A percentile compares a stretch with the other conserved stretches of the same genome.
These are phyloP conservation scores for Verticillium zaregamsianum DNA, from an alignment of 2,329 filamentous ascomycete species.

Conservation along the genomic window DNA sequence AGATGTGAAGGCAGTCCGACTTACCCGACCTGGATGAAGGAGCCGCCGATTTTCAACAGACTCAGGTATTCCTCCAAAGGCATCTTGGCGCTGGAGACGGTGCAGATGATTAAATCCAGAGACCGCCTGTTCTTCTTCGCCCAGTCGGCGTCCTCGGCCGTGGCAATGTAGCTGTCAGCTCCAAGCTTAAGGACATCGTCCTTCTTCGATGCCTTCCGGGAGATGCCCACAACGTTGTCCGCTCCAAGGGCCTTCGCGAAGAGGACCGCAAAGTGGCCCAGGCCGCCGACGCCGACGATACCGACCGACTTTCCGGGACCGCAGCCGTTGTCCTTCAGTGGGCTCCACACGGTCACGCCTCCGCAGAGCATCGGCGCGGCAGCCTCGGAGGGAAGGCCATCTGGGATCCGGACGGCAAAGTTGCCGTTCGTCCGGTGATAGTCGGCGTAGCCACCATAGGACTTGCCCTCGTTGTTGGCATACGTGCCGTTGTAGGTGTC, in stretches of 20 bases:
- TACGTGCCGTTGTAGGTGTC: conserved; percentile 57
- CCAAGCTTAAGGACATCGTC: conserved; percentile 11
- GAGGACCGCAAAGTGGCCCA: conserved; percentile 20
- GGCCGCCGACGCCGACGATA: conserved; percentile 19
- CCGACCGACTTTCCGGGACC: conserved; percentile 24
- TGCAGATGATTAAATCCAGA: conserved; percentile 57
- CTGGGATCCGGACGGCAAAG: conserved; percentile 33
- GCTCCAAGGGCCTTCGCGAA: conserved; percentile 3
- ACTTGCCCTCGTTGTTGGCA: conserved; percentile 54
- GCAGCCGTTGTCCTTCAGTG: conserved; percentile 15
- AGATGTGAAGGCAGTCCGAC: background rate
- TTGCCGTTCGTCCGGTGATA: conserved; percentile 37
- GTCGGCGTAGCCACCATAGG: conserved; percentile 57
- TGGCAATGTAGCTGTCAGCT: conserved; percentile 12
- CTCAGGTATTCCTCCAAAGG: conserved; percentile 54
- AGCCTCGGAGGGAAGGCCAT: background rate
- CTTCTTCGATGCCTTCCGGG: background rate
- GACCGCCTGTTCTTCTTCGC: conserved; percentile 41
- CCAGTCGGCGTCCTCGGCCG: conserved; percentile 46
- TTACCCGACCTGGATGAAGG: conserved; percentile 53
- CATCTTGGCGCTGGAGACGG: conserved; percentile 39
- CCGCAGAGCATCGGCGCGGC: conserved; percentile 11
- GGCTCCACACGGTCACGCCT: conserved; percentile 20
- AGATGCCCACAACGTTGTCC: conserved; percentile 6
- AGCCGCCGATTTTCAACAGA: conserved; percentile 51